phyloP scores from a whole-genome alignment of 768 basidiomycete genomes.

The Suillus clintonianus region DNA sequence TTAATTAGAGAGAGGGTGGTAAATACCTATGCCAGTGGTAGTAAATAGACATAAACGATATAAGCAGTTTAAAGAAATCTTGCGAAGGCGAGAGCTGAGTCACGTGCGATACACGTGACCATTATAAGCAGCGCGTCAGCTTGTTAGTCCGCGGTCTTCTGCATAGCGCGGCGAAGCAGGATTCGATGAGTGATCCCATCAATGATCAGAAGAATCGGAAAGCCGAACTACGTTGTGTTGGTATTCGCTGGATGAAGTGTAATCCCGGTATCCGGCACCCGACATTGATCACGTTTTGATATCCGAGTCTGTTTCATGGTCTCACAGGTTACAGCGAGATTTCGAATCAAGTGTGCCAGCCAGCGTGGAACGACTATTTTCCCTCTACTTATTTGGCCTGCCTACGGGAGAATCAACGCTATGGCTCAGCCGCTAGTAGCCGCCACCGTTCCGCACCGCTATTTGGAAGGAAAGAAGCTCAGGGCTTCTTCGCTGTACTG shows the following conservation, averaged over 20 bases:
- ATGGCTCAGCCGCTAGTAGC: neutral
- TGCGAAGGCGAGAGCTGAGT: neutral
- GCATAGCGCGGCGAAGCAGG: neutral
- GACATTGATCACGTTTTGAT: neutral
- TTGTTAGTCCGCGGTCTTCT: neutral
- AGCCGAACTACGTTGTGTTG: neutral
- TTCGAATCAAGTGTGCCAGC: neutral
- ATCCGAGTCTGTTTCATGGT: neutral
- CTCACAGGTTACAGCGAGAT: neutral
- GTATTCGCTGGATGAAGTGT: neutral
- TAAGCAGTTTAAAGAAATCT: no score
- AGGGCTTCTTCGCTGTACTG: neutral
- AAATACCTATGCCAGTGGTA: no score
- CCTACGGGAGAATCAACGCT: neutral
- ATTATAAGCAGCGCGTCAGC: neutral
- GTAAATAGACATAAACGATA: no score
- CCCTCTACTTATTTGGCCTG: conserved; percentile 50
- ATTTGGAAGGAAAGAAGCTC: neutral
- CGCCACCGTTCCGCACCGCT: neutral
- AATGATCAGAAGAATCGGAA: neutral
- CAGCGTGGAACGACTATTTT: conserved; percentile 50
- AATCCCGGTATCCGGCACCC: neutral
- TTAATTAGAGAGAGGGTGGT: no score
- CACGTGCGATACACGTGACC: neutral
- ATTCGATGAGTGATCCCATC: no score